Percentiles rank a stretch among this genome's conserved stretches.
phyloP scores from a whole-genome alignment of 805 yeast genomes.

The Zygotorulaspora florentina region DNA sequence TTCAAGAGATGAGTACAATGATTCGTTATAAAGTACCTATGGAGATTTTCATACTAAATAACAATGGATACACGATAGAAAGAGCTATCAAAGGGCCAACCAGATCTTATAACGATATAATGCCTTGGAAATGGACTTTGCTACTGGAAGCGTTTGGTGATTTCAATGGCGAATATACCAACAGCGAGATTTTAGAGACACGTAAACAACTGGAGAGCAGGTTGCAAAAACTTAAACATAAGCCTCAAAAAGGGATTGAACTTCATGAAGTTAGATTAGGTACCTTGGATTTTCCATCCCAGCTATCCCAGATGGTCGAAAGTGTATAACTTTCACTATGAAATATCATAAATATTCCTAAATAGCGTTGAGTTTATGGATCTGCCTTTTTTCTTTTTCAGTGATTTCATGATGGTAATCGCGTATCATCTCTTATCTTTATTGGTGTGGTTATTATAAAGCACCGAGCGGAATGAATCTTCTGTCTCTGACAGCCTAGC shows the following conservation, averaged over 20 bases:
- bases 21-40: conserved; percentile 59
- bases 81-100: conserved; percentile 77
- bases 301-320: conserved; percentile 45
- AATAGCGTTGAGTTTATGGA: too few relatives aligned
- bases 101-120: conserved; percentile 75
- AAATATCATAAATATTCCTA: not conserved
- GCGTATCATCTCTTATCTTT: not conserved
- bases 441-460: not conserved
- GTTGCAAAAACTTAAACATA: conserved; percentile 36
- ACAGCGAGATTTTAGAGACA: conserved; percentile 36
- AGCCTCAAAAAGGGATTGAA: conserved; percentile 38
- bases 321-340: not conserved
- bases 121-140: conserved; percentile 76
- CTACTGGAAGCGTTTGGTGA: conserved; percentile 65
- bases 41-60: conserved; percentile 70
- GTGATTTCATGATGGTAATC: not conserved
- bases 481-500: not conserved
- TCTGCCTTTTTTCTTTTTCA: not conserved
- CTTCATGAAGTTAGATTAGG: conserved; percentile 59
- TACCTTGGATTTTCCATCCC: conserved; percentile 60
- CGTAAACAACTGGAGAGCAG: conserved; percentile 39
- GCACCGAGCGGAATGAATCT: not conserved
- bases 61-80: conserved; percentile 87
- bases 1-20: conserved; percentile 73
- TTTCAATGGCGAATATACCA: conserved; percentile 31